Conservation (phyloP, 176 grass and related monocot species). For the Raddia guianensis region DNA sequence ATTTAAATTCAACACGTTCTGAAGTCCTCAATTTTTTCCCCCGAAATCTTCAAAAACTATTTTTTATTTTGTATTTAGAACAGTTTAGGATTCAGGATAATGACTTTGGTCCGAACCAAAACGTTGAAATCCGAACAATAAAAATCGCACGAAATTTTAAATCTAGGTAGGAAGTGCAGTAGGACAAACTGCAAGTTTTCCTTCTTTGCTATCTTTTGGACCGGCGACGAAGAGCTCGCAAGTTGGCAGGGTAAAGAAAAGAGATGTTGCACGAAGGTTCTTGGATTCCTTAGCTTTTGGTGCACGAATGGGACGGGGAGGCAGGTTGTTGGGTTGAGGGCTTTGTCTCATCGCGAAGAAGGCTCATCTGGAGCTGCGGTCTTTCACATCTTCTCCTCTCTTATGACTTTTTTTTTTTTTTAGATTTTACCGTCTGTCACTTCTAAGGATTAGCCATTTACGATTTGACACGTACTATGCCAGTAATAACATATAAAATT, state of each 20-base stretch:
- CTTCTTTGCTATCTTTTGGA: neutral
- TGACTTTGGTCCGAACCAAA: too few species aligned
- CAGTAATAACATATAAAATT: too few species aligned
- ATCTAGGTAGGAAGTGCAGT: too few species aligned
- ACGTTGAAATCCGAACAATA: too few species aligned
- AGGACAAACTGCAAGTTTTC: neutral
- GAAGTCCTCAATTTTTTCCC: too few species aligned
- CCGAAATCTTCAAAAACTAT: too few species aligned
- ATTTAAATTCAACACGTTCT: too few species aligned
- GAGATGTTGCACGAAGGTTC: constrained; percentile 42
- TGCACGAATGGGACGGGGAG: neutral
- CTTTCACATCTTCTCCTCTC: neutral
- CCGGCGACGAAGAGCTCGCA: neutral
- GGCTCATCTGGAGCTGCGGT: neutral
- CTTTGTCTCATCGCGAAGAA: constrained; percentile 1
- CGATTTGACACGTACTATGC: too few species aligned
- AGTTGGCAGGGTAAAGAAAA: constrained; percentile 16
- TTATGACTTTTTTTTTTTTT: neutral
- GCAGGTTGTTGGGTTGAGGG: neutral
- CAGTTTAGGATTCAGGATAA: too few species aligned
- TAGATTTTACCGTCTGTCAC: too few species aligned
- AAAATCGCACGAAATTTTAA: neutral
- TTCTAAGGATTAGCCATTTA: too few species aligned
- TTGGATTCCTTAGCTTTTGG: constrained; percentile 36
- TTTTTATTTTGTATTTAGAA: too few species aligned